Percentiles rank a stretch among this genome's conserved stretches.
These are phyloP conservation scores for Adansonia digitata DNA, from an alignment of 345 rosid species.

Conservation along the genomic window DNA sequence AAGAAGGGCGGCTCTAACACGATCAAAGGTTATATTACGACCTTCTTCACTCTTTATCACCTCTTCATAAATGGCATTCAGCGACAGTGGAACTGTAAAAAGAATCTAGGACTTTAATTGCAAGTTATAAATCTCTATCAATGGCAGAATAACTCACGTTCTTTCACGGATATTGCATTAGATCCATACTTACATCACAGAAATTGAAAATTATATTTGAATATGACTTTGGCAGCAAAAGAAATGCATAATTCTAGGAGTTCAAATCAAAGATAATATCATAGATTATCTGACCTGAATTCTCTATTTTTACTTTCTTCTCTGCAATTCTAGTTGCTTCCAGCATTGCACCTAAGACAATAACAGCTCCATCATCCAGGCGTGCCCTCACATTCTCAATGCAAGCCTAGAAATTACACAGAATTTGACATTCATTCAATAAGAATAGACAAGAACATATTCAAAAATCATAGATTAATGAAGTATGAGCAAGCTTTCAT, in stretches of 20 bases:
- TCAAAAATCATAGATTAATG: not conserved
- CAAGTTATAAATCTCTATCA: not conserved
- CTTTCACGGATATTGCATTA: not conserved
- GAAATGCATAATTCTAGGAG: not conserved
- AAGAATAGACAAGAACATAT: slow-evolving; percentile 3
- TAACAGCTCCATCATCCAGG: slow-evolving; percentile 65
- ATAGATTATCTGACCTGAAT: slow-evolving; percentile 46
- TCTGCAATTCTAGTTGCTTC: slow-evolving; percentile 66
- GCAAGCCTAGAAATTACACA: slow-evolving; percentile 40
- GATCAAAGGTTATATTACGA: slow-evolving; percentile 66
- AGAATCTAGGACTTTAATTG: not conserved
- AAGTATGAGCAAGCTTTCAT: not conserved
- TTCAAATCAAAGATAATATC: slow-evolving; percentile 3
- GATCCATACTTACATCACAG: not conserved
- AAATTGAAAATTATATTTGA: not conserved
- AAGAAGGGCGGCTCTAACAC: slow-evolving; percentile 53
- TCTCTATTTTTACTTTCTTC: slow-evolving; percentile 58
- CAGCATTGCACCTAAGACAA: slow-evolving; percentile 70
- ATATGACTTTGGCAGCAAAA: slow-evolving; percentile 1
- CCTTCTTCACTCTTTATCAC: slow-evolving; percentile 73
- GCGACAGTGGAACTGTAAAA: slow-evolving; percentile 60
- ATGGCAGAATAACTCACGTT: not conserved
- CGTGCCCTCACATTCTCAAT: slow-evolving; percentile 60
- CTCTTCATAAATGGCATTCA: slow-evolving; percentile 70
- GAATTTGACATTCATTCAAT: not conserved